These are phyloP conservation scores for Malassezia restricta DNA, from an alignment of 1,284 basidiomycete species.

Conservation along the genomic window DNA sequence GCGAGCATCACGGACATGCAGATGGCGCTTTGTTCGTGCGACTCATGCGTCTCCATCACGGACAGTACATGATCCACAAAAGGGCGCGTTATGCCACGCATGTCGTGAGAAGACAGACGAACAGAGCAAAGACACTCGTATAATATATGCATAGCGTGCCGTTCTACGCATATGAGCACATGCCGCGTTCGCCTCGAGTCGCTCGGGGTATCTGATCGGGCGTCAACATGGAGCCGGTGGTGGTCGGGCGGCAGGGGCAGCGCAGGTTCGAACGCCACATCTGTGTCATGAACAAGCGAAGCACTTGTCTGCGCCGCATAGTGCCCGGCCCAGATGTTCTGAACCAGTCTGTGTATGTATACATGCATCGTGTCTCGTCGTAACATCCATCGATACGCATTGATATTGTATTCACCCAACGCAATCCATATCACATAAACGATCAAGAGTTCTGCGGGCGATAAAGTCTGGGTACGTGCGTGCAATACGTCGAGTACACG, in stretches of 20 bases:
- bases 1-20: slow-evolving; percentile 49
- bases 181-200: slow-evolving; percentile 13
- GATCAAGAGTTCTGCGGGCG: slow-evolving; percentile 72
- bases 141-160: slow-evolving; percentile 47
- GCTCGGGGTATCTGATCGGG: background rate
- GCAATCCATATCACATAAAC: slow-evolving; percentile 62
- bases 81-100: slow-evolving; percentile 50
- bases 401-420: slow-evolving; percentile 52
- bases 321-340: slow-evolving; percentile 44
- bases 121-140: slow-evolving; percentile 34
- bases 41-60: slow-evolving; percentile 76
- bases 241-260: slow-evolving; percentile 6
- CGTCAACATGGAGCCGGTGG: background rate
- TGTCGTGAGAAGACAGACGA: slow-evolving; percentile 11
- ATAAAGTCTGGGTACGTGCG: slow-evolving; percentile 48
- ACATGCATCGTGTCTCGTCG: background rate
- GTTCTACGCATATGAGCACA: background rate
- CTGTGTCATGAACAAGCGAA: background rate
- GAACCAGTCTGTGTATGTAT: slow-evolving; percentile 28
- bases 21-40: slow-evolving; percentile 53
- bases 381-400: slow-evolving; percentile 15
- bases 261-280: background rate
- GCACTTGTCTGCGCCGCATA: slow-evolving; percentile 23
- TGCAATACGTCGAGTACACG: slow-evolving; percentile 1
- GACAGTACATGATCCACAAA: slow-evolving; percentile 88